Evolutionary conservation across 371 early-diverging fungal species (phyloP).

Genomic region (Mortierella sp.): DNA sequence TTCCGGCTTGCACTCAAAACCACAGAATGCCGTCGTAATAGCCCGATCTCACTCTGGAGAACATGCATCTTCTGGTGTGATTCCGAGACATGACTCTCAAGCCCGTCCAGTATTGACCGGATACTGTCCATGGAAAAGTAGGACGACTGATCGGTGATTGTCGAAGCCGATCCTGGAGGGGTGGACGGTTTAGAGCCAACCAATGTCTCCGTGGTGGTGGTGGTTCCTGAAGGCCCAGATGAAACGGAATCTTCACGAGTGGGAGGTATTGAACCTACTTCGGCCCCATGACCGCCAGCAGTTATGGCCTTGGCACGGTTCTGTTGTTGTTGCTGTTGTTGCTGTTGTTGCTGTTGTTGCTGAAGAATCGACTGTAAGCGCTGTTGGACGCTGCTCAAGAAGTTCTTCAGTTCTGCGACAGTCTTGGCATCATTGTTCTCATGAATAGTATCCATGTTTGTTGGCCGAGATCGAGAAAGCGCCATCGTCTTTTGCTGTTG

Average conservation of each 20-base stretch:
- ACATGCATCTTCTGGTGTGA: conserved; percentile 30
- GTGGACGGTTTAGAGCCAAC: conserved; percentile 9
- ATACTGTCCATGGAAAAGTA: conserved; percentile 29
- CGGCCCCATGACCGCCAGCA: too few relatives aligned
- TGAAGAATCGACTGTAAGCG: conserved; percentile 34
- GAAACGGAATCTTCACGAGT: conserved; percentile 22
- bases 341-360: conserved; percentile 20
- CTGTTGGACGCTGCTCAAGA: conserved; percentile 14
- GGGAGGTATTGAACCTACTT: background rate
- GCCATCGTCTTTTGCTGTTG: conserved; percentile 45
- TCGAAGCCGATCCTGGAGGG: background rate
- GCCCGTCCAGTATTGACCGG: conserved; percentile 31
- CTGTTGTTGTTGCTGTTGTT: conserved; percentile 12
- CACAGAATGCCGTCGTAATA: conserved; percentile 35
- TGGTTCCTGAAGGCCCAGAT: conserved; percentile 21
- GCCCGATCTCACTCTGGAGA: conserved; percentile 35
- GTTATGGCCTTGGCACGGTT: too few relatives aligned
- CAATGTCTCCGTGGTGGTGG: conserved; percentile 2
- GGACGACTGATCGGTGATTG: background rate
- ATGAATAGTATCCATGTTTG: conserved; percentile 12
- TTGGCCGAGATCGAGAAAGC: conserved; percentile 37
- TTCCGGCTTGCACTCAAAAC: conserved; percentile 36
- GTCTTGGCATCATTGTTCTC: conserved; percentile 10
- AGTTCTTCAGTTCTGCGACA: conserved; percentile 11
- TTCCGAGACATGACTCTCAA: conserved; percentile 22